phyloP scores from a whole-genome alignment of 495 filamentous ascomycete genomes.

The Aspergillus biplanus region DNA sequence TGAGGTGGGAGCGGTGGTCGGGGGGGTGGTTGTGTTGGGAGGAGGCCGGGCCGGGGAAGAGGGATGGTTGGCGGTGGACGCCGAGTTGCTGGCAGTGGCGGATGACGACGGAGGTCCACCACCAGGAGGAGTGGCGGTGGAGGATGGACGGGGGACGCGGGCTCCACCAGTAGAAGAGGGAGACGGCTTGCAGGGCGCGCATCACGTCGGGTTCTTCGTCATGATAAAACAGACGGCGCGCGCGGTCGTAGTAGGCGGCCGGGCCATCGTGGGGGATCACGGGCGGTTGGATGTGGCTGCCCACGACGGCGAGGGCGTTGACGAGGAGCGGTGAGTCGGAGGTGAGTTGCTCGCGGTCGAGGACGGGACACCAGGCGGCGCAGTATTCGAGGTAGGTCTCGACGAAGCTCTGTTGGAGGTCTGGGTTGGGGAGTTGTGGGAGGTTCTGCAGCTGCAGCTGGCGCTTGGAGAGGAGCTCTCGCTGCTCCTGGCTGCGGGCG shows the following conservation, averaged over 20 bases:
- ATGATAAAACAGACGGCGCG: constrained; percentile 35
- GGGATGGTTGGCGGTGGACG: constrained; percentile 33
- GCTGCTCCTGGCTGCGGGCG: constrained; percentile 23
- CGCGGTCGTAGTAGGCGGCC: constrained; percentile 37
- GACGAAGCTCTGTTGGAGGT: constrained; percentile 38
- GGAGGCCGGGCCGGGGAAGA: constrained; percentile 7
- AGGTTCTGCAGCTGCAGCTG: constrained; percentile 9
- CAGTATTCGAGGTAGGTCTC: constrained; percentile 42
- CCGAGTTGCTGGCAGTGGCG: constrained; percentile 42
- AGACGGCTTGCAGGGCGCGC: constrained; percentile 34
- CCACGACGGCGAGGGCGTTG: constrained; percentile 39
- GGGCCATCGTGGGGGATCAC: constrained; percentile 39
- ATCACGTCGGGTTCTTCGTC: constrained; percentile 36
- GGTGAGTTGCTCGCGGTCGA: constrained; percentile 31
- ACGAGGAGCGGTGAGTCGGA: constrained; percentile 37
- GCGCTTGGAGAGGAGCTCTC: constrained; percentile 21
- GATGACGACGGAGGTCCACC: constrained; percentile 43
- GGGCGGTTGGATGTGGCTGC: constrained; percentile 38
- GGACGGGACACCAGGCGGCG: constrained; percentile 40
- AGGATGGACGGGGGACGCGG: constrained; percentile 35
- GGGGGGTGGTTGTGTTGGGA: constrained; percentile 10
- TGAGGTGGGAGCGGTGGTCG: constrained; percentile 13
- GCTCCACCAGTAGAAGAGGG: constrained; percentile 45
- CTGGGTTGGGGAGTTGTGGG: constrained; percentile 30
- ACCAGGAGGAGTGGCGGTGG: constrained; percentile 43